These are phyloP conservation scores for Lumnitzera littorea DNA, from an alignment of 345 rosid species.

Conservation along the genomic window DNA sequence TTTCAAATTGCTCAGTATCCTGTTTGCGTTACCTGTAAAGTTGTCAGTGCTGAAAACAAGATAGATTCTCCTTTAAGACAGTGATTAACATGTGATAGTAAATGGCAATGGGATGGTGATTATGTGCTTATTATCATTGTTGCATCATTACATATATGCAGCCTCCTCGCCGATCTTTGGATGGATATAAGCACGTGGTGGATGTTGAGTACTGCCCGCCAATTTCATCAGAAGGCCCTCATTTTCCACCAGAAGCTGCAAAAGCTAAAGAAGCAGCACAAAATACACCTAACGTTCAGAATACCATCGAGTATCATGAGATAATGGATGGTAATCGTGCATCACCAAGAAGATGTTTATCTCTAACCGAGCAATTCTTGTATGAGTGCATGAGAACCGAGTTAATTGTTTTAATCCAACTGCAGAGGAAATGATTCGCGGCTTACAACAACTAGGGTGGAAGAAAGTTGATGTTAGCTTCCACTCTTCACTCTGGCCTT, in stretches of 20 bases:
- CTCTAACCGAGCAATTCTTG: background rate
- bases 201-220: conserved; percentile 90
- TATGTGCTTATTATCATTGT: background rate
- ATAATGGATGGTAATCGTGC: conserved; percentile 67
- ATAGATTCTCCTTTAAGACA: too few species aligned
- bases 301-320: conserved; percentile 72
- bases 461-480: conserved; percentile 95
- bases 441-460: conserved; percentile 89
- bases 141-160: conserved; percentile 16
- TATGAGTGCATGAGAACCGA: background rate
- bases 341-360: background rate
- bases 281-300: conserved; percentile 49
- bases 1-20: too few species aligned
- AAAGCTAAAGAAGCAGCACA: conserved; percentile 89
- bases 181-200: conserved; percentile 93
- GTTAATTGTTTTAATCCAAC: conserved; percentile 6
- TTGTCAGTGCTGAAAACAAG: too few species aligned
- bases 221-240: conserved; percentile 71
- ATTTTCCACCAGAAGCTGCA: conserved; percentile 80
- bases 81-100: too few species aligned
- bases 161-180: conserved; percentile 85
- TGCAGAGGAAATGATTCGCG: conserved; percentile 90
- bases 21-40: too few species aligned
- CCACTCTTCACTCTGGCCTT: conserved; percentile 89
- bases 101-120: too few species aligned